phyloP scores from a whole-genome alignment of 2,329 filamentous ascomycete species.

The Aureobasidium sp. region DNA sequence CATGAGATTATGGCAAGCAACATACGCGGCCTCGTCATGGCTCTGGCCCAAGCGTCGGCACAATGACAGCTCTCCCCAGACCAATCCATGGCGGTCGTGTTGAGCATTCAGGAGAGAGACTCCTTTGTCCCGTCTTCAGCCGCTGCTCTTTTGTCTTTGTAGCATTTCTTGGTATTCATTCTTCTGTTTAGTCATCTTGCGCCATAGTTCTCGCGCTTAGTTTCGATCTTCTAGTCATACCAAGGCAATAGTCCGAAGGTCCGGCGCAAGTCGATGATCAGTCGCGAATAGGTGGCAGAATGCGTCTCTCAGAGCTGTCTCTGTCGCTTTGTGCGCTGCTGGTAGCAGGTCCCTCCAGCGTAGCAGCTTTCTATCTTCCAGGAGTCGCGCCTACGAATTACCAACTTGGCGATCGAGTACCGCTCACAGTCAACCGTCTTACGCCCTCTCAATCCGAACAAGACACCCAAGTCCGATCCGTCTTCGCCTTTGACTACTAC shows the following conservation, averaged over 20 bases:
- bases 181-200: background rate
- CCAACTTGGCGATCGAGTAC: constrained; percentile 67
- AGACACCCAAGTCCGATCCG: constrained; percentile 79
- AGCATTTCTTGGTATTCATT: background rate
- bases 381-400: constrained; percentile 94
- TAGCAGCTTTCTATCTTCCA: constrained; percentile 78
- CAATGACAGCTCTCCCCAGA: constrained; percentile 7
- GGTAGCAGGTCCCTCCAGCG: constrained; percentile 25
- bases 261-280: background rate
- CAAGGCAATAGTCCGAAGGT: background rate
- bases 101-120: background rate
- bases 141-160: background rate
- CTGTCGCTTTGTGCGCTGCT: constrained; percentile 19
- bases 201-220: background rate
- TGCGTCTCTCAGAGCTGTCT: constrained; percentile 10
- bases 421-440: constrained; percentile 86
- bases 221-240: background rate
- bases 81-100: background rate
- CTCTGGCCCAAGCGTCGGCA: background rate
- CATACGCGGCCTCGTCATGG: constrained; percentile 2
- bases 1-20: background rate
- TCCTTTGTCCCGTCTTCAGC: constrained; percentile 3
- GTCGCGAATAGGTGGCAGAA: background rate
- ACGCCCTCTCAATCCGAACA: constrained; percentile 70
- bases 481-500: constrained; percentile 96